phyloP scores from a whole-genome alignment of 2,329 filamentous ascomycete genomes.

The Verticillium isaacii region DNA sequence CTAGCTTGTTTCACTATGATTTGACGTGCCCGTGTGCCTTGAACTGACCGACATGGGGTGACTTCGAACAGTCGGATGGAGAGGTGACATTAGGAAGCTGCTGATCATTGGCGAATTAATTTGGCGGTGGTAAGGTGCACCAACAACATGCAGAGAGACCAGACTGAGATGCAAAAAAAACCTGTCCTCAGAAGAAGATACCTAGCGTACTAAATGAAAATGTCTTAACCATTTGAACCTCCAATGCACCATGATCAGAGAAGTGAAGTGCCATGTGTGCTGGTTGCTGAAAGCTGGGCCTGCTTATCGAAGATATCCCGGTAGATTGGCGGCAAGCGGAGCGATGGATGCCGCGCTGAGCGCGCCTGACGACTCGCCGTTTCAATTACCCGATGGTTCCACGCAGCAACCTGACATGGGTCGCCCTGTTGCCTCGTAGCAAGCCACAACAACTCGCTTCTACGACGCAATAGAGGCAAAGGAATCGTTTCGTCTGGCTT shows the following conservation, averaged over 20 bases:
- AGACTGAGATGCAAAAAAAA: too few relatives aligned
- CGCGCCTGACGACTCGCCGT: not conserved
- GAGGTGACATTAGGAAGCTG: too few relatives aligned
- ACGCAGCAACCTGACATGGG: not conserved
- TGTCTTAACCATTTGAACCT: too few relatives aligned
- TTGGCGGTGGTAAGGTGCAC: too few relatives aligned
- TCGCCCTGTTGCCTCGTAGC: not conserved
- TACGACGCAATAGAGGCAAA: not conserved
- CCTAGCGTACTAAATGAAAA: too few relatives aligned
- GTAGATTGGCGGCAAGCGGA: not conserved
- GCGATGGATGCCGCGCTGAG: not conserved
- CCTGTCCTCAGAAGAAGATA: too few relatives aligned
- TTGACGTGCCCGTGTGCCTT: not conserved
- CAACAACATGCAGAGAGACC: too few relatives aligned
- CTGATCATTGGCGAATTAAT: too few relatives aligned
- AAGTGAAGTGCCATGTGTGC: too few relatives aligned
- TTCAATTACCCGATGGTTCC: not conserved
- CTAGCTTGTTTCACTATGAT: constrained; percentile 1
- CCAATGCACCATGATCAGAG: too few relatives aligned
- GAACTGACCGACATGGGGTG: not conserved
- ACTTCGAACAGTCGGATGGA: not conserved
- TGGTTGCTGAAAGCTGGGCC: too few relatives aligned
- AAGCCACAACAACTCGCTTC: not conserved
- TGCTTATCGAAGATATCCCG: not conserved
- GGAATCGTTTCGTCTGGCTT: not conserved